Conservation (phyloP, 1,139 yeast genomes). For the Meyerozyma sp. region DNA sequence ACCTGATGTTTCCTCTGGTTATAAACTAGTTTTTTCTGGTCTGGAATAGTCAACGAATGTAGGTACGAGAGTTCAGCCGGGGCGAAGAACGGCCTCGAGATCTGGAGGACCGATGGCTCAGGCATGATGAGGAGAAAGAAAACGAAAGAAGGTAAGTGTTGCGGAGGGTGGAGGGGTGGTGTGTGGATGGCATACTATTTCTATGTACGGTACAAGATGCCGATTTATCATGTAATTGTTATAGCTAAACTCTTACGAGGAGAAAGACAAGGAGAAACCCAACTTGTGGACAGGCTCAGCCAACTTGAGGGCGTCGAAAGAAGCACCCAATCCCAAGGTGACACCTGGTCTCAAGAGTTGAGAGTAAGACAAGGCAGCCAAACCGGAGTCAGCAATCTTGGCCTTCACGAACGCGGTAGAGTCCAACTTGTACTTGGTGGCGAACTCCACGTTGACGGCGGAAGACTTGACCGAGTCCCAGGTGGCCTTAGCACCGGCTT, state of each 20-base stretch:
- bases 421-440: constrained; percentile 91
- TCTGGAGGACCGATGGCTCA: constrained; percentile 25
- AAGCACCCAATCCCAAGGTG: constrained; percentile 94
- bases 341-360: constrained; percentile 97
- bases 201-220: neutral
- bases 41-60: constrained; percentile 50
- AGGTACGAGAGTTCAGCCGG: constrained; percentile 49
- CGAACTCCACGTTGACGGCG: constrained; percentile 79
- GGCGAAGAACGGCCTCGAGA: constrained; percentile 64
- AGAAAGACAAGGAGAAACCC: constrained; percentile 89
- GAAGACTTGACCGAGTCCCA: constrained; percentile 81
- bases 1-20: constrained; percentile 50
- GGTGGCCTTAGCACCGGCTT: constrained; percentile 97
- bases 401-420: constrained; percentile 88
- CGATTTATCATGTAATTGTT: neutral
- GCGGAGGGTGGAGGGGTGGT: neutral
- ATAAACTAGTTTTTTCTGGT: constrained; percentile 40
- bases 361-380: constrained; percentile 91
- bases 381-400: constrained; percentile 94
- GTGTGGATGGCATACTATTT: neutral
- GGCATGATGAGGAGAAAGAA: neutral
- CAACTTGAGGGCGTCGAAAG: constrained; percentile 92
- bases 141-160: neutral
- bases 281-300: constrained; percentile 98
- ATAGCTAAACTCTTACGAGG: constrained; percentile 49